Evolutionary conservation across 2,329 filamentous ascomycete species (phyloP).

Genomic region (Sporothrix pallida): DNA sequence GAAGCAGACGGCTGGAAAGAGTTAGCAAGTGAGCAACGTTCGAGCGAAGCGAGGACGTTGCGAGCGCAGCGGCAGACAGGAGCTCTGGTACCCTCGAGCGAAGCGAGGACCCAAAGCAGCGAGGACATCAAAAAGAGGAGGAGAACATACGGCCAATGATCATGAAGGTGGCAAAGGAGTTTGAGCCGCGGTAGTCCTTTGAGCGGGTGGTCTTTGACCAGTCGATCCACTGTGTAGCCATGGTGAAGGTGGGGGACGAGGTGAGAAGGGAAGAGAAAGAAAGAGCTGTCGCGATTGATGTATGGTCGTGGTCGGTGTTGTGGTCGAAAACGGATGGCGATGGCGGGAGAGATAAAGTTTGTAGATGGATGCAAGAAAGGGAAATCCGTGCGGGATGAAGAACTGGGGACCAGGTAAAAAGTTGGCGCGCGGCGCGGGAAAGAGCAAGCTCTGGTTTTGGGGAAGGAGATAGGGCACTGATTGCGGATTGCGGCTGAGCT

Average conservation of each 20-base stretch:
- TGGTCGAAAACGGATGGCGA: background rate
- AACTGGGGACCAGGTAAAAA: background rate
- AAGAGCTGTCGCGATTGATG: background rate
- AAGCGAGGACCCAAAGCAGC: conserved; percentile 18
- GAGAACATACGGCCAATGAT: conserved; percentile 84
- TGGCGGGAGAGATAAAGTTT: background rate
- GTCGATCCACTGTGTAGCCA: conserved; percentile 51
- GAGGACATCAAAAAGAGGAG: conserved; percentile 15
- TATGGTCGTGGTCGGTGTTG: background rate
- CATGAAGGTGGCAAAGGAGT: conserved; percentile 92
- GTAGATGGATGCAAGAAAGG: background rate
- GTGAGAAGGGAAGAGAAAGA: background rate
- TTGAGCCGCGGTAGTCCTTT: conserved; percentile 62
- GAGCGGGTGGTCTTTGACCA: conserved; percentile 64
- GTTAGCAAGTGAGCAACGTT: conserved; percentile 33
- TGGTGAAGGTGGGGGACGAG: conserved; percentile 1
- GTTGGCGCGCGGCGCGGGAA: background rate
- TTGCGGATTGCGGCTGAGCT: conserved; percentile 10
- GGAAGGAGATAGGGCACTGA: background rate
- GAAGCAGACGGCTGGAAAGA: conserved; percentile 78
- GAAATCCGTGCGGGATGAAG: background rate
- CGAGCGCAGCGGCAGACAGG: background rate
- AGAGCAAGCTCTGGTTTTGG: background rate
- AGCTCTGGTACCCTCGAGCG: background rate
- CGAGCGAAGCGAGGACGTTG: background rate